Percentiles rank a stretch among this genome's conserved stretches.
These are phyloP conservation scores for Colletotrichum sp. DNA, from an alignment of 2,329 filamentous ascomycete species.

Conservation along the genomic window DNA sequence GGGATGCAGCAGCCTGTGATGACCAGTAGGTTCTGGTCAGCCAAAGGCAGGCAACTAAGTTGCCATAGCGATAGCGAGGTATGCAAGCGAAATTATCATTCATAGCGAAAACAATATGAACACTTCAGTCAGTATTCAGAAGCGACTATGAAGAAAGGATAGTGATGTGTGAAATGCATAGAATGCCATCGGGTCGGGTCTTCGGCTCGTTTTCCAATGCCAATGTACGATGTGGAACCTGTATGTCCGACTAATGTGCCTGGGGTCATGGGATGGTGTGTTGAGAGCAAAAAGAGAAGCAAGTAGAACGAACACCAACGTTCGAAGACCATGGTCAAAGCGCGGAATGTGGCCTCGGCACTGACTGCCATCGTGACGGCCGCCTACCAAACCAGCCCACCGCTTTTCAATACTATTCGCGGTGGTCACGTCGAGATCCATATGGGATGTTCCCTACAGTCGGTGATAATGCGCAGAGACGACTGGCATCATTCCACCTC, in stretches of 20 bases:
- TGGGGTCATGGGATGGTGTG: neutral
- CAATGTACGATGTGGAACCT: neutral
- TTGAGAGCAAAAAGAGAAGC: neutral
- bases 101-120: neutral
- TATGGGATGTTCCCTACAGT: too few relatives aligned
- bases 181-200: neutral
- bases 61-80: neutral
- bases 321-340: neutral
- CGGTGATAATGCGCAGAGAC: too few relatives aligned
- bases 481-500: too few relatives aligned
- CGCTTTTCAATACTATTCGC: neutral
- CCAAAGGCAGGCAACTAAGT: neutral
- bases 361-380: neutral
- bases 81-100: neutral
- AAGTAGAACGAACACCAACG: rapidly evolving
- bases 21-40: neutral
- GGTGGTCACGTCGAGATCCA: too few relatives aligned
- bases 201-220: neutral
- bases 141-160: neutral
- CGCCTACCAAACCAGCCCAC: neutral
- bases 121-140: neutral
- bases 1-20: too few relatives aligned
- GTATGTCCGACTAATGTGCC: neutral
- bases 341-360: neutral
- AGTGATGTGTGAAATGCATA: neutral